Percentiles rank a stretch among this genome's conserved stretches.
These are phyloP conservation scores for Solanum aculeatissimum DNA, from an alignment of 305 asterid genomes.

Conservation along the genomic window DNA sequence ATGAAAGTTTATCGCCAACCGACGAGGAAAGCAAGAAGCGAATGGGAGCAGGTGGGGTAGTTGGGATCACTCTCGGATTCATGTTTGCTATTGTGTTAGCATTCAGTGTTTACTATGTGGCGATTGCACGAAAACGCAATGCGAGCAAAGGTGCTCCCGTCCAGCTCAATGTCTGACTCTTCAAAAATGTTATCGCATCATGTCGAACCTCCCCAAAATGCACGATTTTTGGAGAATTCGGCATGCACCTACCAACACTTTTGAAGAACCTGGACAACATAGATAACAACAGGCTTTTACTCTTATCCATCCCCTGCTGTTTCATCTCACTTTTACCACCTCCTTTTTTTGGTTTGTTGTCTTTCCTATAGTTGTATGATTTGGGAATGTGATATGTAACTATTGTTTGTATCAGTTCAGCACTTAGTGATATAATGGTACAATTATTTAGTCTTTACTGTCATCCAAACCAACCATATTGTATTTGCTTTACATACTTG, in stretches of 20 bases:
- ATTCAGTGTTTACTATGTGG: constrained; percentile 35
- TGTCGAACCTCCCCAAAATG: not conserved
- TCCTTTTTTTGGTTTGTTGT: not conserved
- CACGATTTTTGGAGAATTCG: not conserved
- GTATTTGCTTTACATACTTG: not conserved
- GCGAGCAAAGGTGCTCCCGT: constrained; percentile 15
- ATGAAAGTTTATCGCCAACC: constrained; percentile 14
- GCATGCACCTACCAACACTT: not conserved
- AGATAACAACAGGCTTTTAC: not conserved
- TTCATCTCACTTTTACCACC: not conserved
- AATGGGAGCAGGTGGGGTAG: constrained; percentile 39
- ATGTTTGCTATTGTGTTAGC: constrained; percentile 27
- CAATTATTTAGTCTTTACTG: not conserved
- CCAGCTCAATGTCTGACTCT: constrained; percentile 16
- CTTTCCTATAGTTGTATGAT: not conserved
- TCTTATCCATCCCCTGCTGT: not conserved
- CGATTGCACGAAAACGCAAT: constrained; percentile 21
- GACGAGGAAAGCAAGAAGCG: not conserved
- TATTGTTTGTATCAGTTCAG: not conserved
- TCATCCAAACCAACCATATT: not conserved
- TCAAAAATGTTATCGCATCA: not conserved
- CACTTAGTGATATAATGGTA: not conserved
- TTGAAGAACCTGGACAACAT: not conserved
- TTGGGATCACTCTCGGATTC: constrained; percentile 29
- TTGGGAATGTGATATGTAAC: not conserved